Base-by-base conservation (phyloP, 371 early-diverging fungal genomes). In the Mortierella sp. region DNA sequence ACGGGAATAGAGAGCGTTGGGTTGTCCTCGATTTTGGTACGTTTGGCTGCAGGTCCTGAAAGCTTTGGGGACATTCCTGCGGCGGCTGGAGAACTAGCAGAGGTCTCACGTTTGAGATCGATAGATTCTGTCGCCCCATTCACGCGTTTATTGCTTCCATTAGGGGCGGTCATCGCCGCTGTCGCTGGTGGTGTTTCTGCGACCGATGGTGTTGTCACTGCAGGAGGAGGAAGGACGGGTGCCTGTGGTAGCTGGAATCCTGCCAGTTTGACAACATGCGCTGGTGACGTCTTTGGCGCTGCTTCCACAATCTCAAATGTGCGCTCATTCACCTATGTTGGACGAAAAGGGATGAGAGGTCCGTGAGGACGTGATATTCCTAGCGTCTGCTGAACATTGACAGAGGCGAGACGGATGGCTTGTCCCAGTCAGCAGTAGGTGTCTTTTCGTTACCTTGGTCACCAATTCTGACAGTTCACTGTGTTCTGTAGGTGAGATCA, bases 241-340 rank as follows among this genome's bases (percentile, higher is more conserved):
- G 88, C 80, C 16, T 83, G 78, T n/a, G 92, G 92, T 5, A 93
- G 81, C 50, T 90, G 91, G 72, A 93, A 89, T 28, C 93, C 93
- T 26, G 93, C 93, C 1, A 93, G 80, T 44, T 91, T 89, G 46
- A 93, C 90, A 54, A 88, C 72, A 76, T 93, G 91, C 10, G 69
- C 70, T 5, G 89, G 82, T 3, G 77, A 75, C 0, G 85, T 76
- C 19, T 90, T 89, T 48, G 91, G 88, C 14, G 74, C 55, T 21
- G 88, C 86, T 1, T 90, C 89, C 57, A 88, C 78, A 10, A 92
- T 71, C 16, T 89, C 89, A 6, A 88, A 88, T 21, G 81, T 84
- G 24, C 80, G 74, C 21, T 89, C 88, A 73, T 93, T 91, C 53
- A 86, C 89, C 89, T 90, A 37, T 9, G 67, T 64, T 34, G 21